phyloP scores from a whole-genome alignment of 129 eudicot genomes.

The Tagetes patula region DNA sequence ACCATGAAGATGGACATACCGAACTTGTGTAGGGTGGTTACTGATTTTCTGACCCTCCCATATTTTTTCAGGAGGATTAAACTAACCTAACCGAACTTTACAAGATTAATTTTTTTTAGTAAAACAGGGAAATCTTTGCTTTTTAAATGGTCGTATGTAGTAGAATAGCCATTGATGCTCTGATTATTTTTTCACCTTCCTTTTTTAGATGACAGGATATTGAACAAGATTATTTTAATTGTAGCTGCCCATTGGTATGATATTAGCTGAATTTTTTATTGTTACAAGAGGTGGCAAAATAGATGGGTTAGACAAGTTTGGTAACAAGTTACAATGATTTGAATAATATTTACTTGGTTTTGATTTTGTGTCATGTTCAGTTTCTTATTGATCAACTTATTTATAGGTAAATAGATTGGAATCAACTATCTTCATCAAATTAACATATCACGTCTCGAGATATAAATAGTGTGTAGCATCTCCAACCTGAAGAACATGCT shows the following conservation, averaged over 20 bases:
- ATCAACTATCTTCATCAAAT: background rate
- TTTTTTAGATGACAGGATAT: slow-evolving; percentile 38
- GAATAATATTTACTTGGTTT: background rate
- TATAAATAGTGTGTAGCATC: slow-evolving; percentile 27
- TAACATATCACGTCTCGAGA: slow-evolving; percentile 8
- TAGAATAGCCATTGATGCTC: slow-evolving; percentile 37
- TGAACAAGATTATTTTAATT: slow-evolving; percentile 21
- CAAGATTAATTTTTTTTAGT: background rate
- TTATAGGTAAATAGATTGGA: slow-evolving; percentile 1
- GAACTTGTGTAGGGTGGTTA: slow-evolving; percentile 40
- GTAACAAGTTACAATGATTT: background rate
- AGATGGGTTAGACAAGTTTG: background rate
- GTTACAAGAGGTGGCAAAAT: slow-evolving; percentile 1
- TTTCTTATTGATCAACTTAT: background rate
- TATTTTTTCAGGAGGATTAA: slow-evolving; percentile 33
- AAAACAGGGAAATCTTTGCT: slow-evolving; percentile 22
- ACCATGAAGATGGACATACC: slow-evolving; percentile 37
- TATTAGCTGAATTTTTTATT: slow-evolving; percentile 10
- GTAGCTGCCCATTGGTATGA: slow-evolving; percentile 26
- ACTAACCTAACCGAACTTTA: slow-evolving; percentile 31
- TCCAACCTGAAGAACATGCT: slow-evolving; percentile 33
- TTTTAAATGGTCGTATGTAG: slow-evolving; percentile 44
- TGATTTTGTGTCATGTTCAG: background rate
- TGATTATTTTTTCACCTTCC: slow-evolving; percentile 20
- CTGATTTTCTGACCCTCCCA: slow-evolving; percentile 25